These are phyloP conservation scores for Rhododendron ovatum DNA, from an alignment of 148 eudicot genomes.

Conservation along the genomic window DNA sequence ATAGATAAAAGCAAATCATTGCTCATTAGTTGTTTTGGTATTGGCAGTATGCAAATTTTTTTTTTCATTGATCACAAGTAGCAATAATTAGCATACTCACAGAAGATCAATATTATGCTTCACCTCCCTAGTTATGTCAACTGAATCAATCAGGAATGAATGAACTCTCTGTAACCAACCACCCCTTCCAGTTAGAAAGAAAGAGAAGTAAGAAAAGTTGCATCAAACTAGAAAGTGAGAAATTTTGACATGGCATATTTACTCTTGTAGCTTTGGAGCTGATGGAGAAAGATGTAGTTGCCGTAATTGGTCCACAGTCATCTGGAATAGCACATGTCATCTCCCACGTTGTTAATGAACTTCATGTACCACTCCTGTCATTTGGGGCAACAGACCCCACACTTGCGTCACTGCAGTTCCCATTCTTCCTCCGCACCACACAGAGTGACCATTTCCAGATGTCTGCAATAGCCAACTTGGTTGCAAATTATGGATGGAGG, in stretches of 20 bases:
- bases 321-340: constrained; percentile 67
- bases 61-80: background rate
- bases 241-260: constrained; percentile 20
- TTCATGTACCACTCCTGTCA: constrained; percentile 63
- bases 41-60: background rate
- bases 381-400: constrained; percentile 71
- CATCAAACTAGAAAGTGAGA: background rate
- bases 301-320: constrained; percentile 73
- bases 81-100: background rate
- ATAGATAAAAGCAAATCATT: background rate
- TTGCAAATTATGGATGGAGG: constrained; percentile 53
- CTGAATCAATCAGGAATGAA: background rate
- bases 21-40: background rate
- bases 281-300: constrained; percentile 60
- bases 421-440: constrained; percentile 54
- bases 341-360: constrained; percentile 56
- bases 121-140: background rate
- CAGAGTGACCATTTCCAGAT: constrained; percentile 71
- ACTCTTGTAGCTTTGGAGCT: constrained; percentile 57
- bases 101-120: background rate
- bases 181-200: background rate
- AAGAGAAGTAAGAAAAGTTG: background rate
- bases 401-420: constrained; percentile 62
- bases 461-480: constrained; percentile 61
- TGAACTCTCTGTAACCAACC: background rate